Evolutionary conservation across 306 rosid species (phyloP), one percentile per base, ranked within the genome.

Genomic region (Ammopiptanthus mongolicus): DNA sequence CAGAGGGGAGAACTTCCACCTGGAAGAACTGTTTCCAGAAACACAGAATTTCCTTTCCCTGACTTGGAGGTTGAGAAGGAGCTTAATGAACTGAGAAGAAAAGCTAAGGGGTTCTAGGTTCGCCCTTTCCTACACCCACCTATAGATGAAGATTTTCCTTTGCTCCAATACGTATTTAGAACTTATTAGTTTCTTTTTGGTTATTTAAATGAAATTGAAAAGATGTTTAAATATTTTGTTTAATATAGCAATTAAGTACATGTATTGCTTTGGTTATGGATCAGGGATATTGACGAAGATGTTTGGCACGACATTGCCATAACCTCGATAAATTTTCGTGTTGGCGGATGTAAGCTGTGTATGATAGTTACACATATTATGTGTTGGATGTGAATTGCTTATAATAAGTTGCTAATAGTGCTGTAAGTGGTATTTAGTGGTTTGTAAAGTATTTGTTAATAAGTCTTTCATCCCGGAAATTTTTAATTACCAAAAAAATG

Each of bases 1-100:
- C 69, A 73, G 78, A 28, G 19, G 10, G 48, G 59, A 59, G 69
- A 73, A 73, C 78, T 73, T 73, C 78, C 78, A 44, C 48, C 69
- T 9, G 78, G 78, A 73, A 73, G 59, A 73, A 73, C 9, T 58
- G 46, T 73, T 73, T 3, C 57, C 42, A 59, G 33, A 15, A 59
- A 46, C 31, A 59, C 17, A 73, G 78, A 73, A 73, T 28, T 73
- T 44, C 78, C 56, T 9, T 73, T 59, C 44, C 33, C 17, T 73
- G 77, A 72, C 57, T 41, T 28, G 68, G 77, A 58, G 77, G 8
- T 73, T 28, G 68, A 73, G 77, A 73, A 28, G 29, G 77, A 73
- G 69, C 59, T 73, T 28, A 29, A 73, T 44, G 78, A 73, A 50
- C 44, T 73, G 69, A 44, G 69, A 46, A 73, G 69, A 59, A 59